Base-by-base conservation (phyloP, 345 rosid genomes). In the Ceriops tagal region DNA sequence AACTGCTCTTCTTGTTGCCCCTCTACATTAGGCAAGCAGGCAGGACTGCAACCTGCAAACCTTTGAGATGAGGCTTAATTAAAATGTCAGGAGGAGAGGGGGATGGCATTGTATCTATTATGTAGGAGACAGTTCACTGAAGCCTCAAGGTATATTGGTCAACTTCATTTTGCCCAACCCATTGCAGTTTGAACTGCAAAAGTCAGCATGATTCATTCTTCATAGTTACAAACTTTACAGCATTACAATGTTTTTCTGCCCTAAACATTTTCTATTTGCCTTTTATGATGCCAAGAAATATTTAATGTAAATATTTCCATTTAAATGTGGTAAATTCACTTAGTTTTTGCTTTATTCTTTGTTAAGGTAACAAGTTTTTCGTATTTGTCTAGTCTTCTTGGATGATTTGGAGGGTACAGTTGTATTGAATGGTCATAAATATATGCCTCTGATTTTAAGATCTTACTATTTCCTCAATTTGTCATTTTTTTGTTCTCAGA, bases 401-500 rank as follows among this genome's bases (percentile, higher is more conserved):
- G 15, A 22, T 13, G 3, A 61, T 35, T 60, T 27, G 22, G 43
- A 21, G 39, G 8, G 64, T 60, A 47, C n/a, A 28, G 4, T 52
- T 43, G 27, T 28, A 24, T 21, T 56, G 26, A 24, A 56, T 24
- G 4, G 26, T 56, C 18, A 55, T 22, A 21, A 10, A 27, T 8
- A 56, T 27, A 22, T 16, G 19, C 10, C 18, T 27, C 19, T 56
- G 28, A 56, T 8, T 24, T 56, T 10, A 56, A 24, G 28, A n/a
- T 61, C 51, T 72, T 61, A 71, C 59, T 72, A 69, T 67, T 65
- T 61, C 49, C 15, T 13, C 49, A 43, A 43, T 43, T 39, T 16
- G 11, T 39, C 47, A 39, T 39, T 43, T 13, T 43, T 5, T 43
- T 18, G 16, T 43, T 43, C 37, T 5, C 84, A 89, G 97, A 85